phyloP scores from a whole-genome alignment of 139 green algal genomes.

The Chloropicon primus region DNA sequence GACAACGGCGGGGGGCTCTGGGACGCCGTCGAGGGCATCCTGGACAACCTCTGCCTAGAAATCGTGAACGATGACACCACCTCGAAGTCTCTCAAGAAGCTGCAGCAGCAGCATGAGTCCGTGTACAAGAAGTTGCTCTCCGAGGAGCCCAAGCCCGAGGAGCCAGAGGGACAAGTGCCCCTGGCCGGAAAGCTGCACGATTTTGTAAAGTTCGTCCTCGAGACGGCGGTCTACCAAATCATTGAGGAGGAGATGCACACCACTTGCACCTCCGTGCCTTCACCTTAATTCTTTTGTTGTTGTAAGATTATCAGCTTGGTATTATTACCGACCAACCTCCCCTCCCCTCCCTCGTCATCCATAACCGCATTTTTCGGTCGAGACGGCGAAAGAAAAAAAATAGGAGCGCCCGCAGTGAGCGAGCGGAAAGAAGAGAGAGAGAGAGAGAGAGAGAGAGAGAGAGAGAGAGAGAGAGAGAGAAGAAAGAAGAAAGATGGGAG shows the following conservation, averaged over 20 bases:
- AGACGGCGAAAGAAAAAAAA: no score
- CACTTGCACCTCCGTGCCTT: no score
- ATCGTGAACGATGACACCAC: neutral
- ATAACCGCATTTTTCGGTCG: no score
- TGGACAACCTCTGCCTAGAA: neutral
- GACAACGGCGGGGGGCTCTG: neutral
- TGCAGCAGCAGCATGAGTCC: neutral
- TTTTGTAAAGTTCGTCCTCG: constrained; percentile 29
- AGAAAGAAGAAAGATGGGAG: neutral
- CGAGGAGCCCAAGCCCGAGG: neutral
- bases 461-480: neutral
- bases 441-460: no score
- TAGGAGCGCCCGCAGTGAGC: no score
- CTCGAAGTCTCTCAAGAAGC: neutral
- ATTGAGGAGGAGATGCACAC: constrained; percentile 12
- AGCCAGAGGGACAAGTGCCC: neutral
- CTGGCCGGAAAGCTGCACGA: constrained; percentile 11
- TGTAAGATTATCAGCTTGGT: neutral
- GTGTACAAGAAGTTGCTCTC: neutral
- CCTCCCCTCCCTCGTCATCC: no score
- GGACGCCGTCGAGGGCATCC: neutral
- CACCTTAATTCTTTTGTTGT: neutral
- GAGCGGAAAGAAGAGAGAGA: no score
- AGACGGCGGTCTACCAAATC: constrained; percentile 15
- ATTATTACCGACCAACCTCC: neutral